phyloP scores from a whole-genome alignment of 257 asterid species.

The Rehmannia glutinosa region DNA sequence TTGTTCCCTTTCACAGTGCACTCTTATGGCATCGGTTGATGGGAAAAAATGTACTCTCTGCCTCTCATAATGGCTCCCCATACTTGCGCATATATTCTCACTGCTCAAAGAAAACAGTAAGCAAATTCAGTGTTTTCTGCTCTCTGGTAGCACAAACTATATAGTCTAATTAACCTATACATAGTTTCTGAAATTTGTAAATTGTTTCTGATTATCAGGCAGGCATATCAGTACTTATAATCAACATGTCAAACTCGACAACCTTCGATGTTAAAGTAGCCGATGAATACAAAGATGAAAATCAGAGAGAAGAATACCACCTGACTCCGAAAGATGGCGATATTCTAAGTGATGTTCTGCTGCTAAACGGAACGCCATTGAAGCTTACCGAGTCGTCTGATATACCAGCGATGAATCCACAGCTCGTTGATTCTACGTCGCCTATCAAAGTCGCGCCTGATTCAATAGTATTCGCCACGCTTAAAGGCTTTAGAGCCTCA shows the following conservation, averaged over 20 bases:
- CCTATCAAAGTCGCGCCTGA: constrained; percentile 46
- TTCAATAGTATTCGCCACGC: constrained; percentile 52
- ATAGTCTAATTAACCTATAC: too few species aligned
- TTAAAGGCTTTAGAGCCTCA: constrained; percentile 62
- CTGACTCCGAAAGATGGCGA: constrained; percentile 66
- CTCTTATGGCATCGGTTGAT: constrained; percentile 76
- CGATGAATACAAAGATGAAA: constrained; percentile 10
- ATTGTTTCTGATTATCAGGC: constrained; percentile 24
- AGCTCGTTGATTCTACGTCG: constrained; percentile 31
- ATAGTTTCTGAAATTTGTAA: neutral
- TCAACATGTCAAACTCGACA: constrained; percentile 77
- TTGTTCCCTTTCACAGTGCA: constrained; percentile 34
- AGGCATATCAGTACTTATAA: constrained; percentile 49
- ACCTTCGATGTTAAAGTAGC: constrained; percentile 35
- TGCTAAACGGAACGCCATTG: constrained; percentile 63
- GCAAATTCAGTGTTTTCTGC: neutral
- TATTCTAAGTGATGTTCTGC: constrained; percentile 56
- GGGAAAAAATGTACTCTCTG: constrained; percentile 64
- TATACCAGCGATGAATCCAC: constrained; percentile 56
- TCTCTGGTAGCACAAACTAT: neutral
- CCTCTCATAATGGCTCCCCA: constrained; percentile 52
- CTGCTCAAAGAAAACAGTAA: constrained; percentile 62
- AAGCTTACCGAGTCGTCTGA: constrained; percentile 49
- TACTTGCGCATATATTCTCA: constrained; percentile 66
- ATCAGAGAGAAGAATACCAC: constrained; percentile 69